phyloP scores from a whole-genome alignment of 78 protist species.

The Dictyostelium citrinum region DNA sequence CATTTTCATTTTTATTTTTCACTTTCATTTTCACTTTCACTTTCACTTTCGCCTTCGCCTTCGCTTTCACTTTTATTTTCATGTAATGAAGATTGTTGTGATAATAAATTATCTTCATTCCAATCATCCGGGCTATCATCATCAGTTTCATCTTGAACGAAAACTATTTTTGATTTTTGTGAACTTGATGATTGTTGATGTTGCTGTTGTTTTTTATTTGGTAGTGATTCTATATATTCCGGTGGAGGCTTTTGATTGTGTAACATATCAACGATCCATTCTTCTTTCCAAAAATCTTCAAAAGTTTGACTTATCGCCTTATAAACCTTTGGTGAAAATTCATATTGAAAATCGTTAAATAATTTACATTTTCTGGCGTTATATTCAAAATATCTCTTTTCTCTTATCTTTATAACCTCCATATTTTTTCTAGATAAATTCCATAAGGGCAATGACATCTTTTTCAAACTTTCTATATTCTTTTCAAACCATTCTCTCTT shows the following conservation, averaged over 20 bases:
- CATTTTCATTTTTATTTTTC: neutral
- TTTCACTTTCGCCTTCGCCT: neutral
- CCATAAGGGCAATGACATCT: neutral
- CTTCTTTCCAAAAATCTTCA: constrained; percentile 37
- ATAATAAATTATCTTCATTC: neutral
- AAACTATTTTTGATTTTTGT: neutral
- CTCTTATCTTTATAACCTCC: neutral
- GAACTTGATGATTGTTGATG: neutral
- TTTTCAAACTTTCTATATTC: neutral
- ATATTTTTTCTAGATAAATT: neutral
- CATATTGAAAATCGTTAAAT: neutral
- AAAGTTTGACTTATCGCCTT: neutral
- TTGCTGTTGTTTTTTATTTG: neutral
- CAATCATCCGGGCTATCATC: neutral
- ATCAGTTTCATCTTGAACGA: neutral
- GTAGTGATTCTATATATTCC: neutral
- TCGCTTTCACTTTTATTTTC: neutral
- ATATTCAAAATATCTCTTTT: neutral
- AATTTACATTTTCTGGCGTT: neutral
- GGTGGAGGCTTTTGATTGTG: neutral
- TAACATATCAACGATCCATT: constrained; percentile 1
- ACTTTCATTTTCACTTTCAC: neutral
- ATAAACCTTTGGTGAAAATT: neutral
- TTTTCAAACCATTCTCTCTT: constrained; percentile 26
- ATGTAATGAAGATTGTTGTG: neutral